Evolutionary conservation across 1,284 basidiomycete genomes (phyloP), one percentile per base, ranked within the genome.

Genomic region (Boletus smithii): DNA sequence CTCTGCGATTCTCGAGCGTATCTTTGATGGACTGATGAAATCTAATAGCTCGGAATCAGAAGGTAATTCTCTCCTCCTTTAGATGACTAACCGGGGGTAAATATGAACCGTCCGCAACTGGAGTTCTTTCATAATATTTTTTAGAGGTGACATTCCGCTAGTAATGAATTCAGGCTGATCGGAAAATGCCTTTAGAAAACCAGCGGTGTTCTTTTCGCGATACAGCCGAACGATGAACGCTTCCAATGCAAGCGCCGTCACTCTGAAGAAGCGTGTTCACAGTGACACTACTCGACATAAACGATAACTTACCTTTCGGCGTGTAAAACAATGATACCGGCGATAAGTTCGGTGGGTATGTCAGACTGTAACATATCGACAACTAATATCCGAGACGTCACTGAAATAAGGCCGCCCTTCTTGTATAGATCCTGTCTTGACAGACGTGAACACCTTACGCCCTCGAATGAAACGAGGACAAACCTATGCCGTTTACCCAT

Each of bases 161-260:
- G 89, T 93, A 53, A 99, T 97, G 50, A 88, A 83, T 65, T 99
- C 95, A 0, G 95, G 93, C 58, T 97, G 87, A 65, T 98, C 95
- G 0, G 93, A 93, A 63, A 99, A 98, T 0, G 94, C 97, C 68
- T 99, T 98, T 53, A 97, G 71, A 66, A 98, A 99, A 2, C 95
- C 95, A 5, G 76, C 78, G 66, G 80, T 73, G 68, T 97, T 97
- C 68, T 86, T 83, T 63, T 95, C 85, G 36, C 94, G 80, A 61
- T 88, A 97, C 1, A 97, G 71, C 5, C 93, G 80, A 38, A 94
- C 85, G 33, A 95, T 91, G 68, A 97, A 97, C 0, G 93, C 91
- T 62, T 95, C 94, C 24, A 88, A 72, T 18, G 85, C 90, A 3
- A 91, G 78, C 0, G 91, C 81, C 0, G 88, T 90, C 7, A 97